A percentile compares a stretch with the other conserved stretches of the same genome.
These are phyloP conservation scores for Apiotrichum veenhuisii DNA, from an alignment of 1,284 basidiomycete species.

Conservation along the genomic window DNA sequence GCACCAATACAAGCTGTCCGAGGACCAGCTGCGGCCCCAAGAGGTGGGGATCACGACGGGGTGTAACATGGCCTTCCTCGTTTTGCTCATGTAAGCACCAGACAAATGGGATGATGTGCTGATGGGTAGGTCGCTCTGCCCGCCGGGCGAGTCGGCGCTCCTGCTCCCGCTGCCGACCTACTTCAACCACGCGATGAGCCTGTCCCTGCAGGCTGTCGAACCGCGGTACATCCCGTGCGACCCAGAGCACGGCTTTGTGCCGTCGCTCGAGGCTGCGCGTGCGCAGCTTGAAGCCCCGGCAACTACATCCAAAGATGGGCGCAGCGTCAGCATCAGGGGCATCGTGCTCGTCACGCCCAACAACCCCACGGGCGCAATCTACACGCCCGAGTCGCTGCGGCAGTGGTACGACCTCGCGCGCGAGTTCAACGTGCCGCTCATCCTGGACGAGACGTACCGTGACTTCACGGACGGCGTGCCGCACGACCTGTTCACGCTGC, in stretches of 20 bases:
- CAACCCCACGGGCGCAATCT: conserved; percentile 72
- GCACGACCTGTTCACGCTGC: conserved; percentile 46
- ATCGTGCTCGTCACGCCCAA: conserved; percentile 62
- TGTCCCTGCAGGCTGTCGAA: conserved; percentile 63
- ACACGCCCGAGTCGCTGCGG: conserved; percentile 60
- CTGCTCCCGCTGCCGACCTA: conserved; percentile 79
- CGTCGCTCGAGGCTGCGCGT: conserved; percentile 49
- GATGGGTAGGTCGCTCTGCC: conserved; percentile 57
- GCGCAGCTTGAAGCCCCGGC: conserved; percentile 19
- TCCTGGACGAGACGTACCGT: conserved; percentile 85
- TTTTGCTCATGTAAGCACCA: conserved; percentile 26
- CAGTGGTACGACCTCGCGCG: conserved; percentile 64
- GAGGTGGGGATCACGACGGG: conserved; percentile 43
- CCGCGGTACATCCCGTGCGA: conserved; percentile 62
- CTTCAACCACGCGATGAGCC: conserved; percentile 76
- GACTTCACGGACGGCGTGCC: conserved; percentile 63
- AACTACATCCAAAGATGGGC: background rate
- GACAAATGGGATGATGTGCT: background rate
- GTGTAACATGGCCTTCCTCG: conserved; percentile 50
- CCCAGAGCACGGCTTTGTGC: conserved; percentile 60
- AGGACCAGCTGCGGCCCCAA: conserved; percentile 5
- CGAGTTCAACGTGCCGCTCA: conserved; percentile 62
- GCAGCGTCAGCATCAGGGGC: conserved; percentile 54
- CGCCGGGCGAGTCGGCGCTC: conserved; percentile 64
- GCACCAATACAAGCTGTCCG: conserved; percentile 55